Percentiles rank a stretch among this genome's conserved stretches.
Evolutionary conservation across 179 eudicot species (phyloP).

Genomic region (Silene noctiflora): DNA sequence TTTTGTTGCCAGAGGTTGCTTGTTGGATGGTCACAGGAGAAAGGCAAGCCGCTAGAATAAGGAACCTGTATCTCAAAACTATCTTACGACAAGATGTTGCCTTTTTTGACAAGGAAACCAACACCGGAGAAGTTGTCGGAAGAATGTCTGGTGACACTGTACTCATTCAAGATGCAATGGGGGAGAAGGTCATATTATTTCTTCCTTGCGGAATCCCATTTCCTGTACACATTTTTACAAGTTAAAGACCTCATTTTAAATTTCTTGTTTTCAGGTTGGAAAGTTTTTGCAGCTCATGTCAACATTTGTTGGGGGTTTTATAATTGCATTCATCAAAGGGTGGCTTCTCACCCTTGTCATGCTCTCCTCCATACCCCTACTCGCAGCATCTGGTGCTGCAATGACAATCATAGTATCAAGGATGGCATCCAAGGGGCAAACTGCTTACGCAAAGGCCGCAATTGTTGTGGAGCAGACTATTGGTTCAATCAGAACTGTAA

Average conservation of each 20-base stretch:
- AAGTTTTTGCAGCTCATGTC: constrained; percentile 51
- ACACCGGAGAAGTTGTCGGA: constrained; percentile 53
- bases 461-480: constrained; percentile 61
- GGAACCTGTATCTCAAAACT: constrained; percentile 54
- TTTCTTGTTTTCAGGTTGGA: constrained; percentile 47
- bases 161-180: constrained; percentile 68
- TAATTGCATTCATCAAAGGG: constrained; percentile 55
- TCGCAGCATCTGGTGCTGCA: constrained; percentile 38
- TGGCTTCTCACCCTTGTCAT: constrained; percentile 75
- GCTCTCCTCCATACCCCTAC: constrained; percentile 51
- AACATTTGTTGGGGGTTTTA: constrained; percentile 62
- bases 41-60: constrained; percentile 57
- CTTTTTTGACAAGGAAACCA: constrained; percentile 58
- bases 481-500: constrained; percentile 66
- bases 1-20: constrained; percentile 44
- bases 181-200: constrained; percentile 47
- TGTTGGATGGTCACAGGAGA: constrained; percentile 77
- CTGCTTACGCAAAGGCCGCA: constrained; percentile 55
- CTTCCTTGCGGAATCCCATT: not conserved
- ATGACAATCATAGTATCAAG: constrained; percentile 40
- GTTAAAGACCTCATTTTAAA: not conserved
- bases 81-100: constrained; percentile 60
- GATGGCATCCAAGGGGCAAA: constrained; percentile 45
- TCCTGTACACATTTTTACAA: not conserved
- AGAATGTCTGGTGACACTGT: constrained; percentile 58